Evolutionary conservation across 768 basidiomycete species (phyloP).

Genomic region (Thelephora aurantiotincta): DNA sequence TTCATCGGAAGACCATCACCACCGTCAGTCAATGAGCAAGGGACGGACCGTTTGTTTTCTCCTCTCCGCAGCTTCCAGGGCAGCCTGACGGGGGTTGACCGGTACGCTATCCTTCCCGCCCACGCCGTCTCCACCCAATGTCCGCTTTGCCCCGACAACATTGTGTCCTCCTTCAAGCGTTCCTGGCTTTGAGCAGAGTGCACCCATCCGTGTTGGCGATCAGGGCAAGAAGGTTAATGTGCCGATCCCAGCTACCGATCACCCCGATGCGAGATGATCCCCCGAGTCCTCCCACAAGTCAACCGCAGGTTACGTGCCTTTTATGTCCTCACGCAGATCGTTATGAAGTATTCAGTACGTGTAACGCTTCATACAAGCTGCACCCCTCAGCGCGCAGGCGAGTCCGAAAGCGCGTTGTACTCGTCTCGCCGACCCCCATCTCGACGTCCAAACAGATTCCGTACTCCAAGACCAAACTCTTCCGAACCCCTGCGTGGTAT

Average conservation of each 20-base stretch:
- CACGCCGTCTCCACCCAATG: slow-evolving; percentile 1
- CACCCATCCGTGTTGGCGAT: slow-evolving; percentile 16
- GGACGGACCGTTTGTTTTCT: slow-evolving; percentile 18
- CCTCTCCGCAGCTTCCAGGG: slow-evolving; percentile 22
- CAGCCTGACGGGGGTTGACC: slow-evolving; percentile 17
- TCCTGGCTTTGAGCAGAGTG: slow-evolving; percentile 21
- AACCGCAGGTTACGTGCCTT: too few species aligned
- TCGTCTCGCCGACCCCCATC: slow-evolving; percentile 24
- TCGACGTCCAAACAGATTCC: slow-evolving; percentile 11
- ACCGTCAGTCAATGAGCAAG: neutral
- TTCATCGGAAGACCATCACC: slow-evolving; percentile 4
- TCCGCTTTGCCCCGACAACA: slow-evolving; percentile 8
- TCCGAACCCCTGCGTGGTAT: slow-evolving; percentile 38
- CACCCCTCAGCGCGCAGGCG: slow-evolving; percentile 8
- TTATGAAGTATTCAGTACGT: neutral
- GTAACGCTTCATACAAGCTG: neutral
- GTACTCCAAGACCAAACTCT: slow-evolving; percentile 33
- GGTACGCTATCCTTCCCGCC: slow-evolving; percentile 5
- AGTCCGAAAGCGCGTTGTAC: slow-evolving; percentile 29
- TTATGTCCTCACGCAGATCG: too few species aligned
- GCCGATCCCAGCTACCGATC: neutral
- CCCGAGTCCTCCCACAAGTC: too few species aligned
- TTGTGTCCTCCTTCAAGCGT: slow-evolving; percentile 18
- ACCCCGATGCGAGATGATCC: too few species aligned
- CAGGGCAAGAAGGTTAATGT: neutral